These are phyloP conservation scores for Ophiocordyceps camponoti-floridani DNA, from an alignment of 2,329 filamentous ascomycete genomes.

Conservation along the genomic window DNA sequence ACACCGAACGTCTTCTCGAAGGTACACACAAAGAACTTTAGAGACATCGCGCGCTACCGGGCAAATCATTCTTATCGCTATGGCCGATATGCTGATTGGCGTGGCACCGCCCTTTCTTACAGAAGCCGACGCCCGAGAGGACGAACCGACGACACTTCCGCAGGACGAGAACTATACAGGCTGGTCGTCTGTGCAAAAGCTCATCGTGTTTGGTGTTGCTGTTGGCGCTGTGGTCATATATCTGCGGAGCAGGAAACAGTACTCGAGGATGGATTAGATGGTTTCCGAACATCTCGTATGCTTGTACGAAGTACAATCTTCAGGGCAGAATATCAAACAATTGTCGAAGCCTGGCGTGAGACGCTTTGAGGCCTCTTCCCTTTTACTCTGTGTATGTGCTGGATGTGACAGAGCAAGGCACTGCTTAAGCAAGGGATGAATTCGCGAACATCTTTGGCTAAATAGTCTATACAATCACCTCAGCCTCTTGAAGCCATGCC, in stretches of 20 bases:
- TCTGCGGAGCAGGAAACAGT: constrained; percentile 20
- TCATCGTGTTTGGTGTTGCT: constrained; percentile 30
- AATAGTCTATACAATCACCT: no score
- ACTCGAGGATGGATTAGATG: constrained; percentile 3
- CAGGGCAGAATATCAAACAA: no score
- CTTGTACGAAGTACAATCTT: not conserved
- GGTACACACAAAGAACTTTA: constrained; percentile 87
- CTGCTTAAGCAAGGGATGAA: no score
- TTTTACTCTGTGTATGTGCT: no score
- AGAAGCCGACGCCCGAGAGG: constrained; percentile 6
- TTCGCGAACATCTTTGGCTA: no score
- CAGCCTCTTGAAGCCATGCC: no score
- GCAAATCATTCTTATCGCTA: constrained; percentile 4
- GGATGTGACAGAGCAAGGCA: no score
- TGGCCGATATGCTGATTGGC: constrained; percentile 18
- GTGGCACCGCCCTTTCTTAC: constrained; percentile 5
- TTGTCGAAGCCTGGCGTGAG: no score
- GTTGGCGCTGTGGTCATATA: constrained; percentile 25
- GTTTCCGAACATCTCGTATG: not conserved
- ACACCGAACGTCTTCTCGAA: constrained; percentile 74
- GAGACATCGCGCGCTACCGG: constrained; percentile 15
- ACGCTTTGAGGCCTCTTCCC: no score
- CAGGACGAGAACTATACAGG: constrained; percentile 1
- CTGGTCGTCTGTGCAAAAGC: constrained; percentile 27
- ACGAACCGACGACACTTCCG: not conserved